phyloP scores from a whole-genome alignment of 495 filamentous ascomycete species.

The Neohortaea acidophila region DNA sequence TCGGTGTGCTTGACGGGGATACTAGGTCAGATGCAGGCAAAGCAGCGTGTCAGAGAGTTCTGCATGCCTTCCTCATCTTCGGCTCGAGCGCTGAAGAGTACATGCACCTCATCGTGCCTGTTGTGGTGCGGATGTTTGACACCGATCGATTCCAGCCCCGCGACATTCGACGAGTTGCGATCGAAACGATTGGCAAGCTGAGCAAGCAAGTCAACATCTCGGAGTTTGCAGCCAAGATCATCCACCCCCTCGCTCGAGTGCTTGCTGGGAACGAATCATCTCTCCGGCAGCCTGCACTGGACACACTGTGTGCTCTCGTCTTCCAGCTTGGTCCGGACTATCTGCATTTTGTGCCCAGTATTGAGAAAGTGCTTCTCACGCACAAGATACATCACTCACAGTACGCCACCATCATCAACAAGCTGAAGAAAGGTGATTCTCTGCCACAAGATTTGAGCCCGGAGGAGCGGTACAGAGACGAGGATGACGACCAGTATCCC shows the following conservation, averaged over 20 bases:
- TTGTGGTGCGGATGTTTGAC: constrained; percentile 86
- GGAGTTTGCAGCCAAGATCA: constrained; percentile 87
- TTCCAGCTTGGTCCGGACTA: constrained; percentile 94
- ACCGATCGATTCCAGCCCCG: constrained; percentile 55
- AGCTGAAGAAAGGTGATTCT: constrained; percentile 83
- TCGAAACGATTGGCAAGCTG: constrained; percentile 88
- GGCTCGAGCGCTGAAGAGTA: constrained; percentile 94
- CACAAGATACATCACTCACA: constrained; percentile 68
- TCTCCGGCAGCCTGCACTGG: constrained; percentile 70
- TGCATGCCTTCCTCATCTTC: constrained; percentile 91
- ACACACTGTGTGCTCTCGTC: constrained; percentile 88
- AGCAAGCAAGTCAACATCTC: constrained; percentile 94
- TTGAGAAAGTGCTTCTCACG: constrained; percentile 51
- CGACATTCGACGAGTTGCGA: constrained; percentile 68
- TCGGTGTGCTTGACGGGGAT: constrained; percentile 81
- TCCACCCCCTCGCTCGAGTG: constrained; percentile 74
- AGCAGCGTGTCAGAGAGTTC: constrained; percentile 68
- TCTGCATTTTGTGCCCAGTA: constrained; percentile 75
- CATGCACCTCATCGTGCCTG: constrained; percentile 96
- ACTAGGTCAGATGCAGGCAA: constrained; percentile 41
- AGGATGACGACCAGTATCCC: constrained; percentile 58
- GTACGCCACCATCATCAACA: constrained; percentile 78
- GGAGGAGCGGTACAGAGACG: constrained; percentile 65
- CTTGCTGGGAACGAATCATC: constrained; percentile 54
- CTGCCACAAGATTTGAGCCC: constrained; percentile 88